A percentile compares a stretch with the other conserved stretches of the same genome.
Conservation (phyloP, 495 filamentous ascomycete species). For the Penicillium salamii region DNA sequence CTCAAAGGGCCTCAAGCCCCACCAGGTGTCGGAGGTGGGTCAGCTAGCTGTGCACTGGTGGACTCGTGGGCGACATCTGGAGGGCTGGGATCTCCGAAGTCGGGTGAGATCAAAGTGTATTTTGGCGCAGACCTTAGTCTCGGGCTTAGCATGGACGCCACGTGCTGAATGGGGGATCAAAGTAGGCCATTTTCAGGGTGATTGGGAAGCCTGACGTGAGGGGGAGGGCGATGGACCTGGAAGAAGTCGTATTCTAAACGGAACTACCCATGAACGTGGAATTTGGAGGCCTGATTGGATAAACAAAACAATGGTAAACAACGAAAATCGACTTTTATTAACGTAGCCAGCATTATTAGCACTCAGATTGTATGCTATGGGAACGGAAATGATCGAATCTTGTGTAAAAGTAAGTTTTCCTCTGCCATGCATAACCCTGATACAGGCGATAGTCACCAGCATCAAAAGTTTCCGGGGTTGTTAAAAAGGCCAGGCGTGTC, state of each 20-base stretch:
- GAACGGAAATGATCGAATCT: slow-evolving; percentile 1
- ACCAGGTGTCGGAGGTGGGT: slow-evolving; percentile 9
- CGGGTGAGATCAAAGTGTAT: background rate
- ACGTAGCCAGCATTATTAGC: background rate
- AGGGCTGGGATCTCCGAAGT: no score
- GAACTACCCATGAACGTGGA: slow-evolving; percentile 17
- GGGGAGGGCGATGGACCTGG: slow-evolving; percentile 9
- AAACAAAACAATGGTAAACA: background rate
- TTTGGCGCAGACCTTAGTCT: slow-evolving; percentile 4
- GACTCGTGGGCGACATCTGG: no score
- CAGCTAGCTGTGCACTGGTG: no score
- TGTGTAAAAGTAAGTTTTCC: slow-evolving; percentile 6
- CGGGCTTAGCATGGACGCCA: slow-evolving; percentile 6
- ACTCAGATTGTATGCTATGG: slow-evolving; percentile 1
- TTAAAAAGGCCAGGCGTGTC: slow-evolving; percentile 16
- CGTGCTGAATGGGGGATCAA: slow-evolving; percentile 13
- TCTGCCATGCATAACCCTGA: background rate
- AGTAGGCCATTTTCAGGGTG: slow-evolving; percentile 8
- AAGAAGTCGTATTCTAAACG: slow-evolving; percentile 14
- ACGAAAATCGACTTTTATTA: slow-evolving; percentile 12
- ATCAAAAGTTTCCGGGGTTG: slow-evolving; percentile 8
- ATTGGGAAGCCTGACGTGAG: slow-evolving; percentile 2
- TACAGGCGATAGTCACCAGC: slow-evolving; percentile 5
- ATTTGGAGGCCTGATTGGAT: slow-evolving; percentile 1
- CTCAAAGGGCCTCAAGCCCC: no score